Evolutionary conservation across 805 yeast species (phyloP), one percentile per base, ranked within the genome.

Genomic region (Wickerhamomyces sydowiorum): DNA sequence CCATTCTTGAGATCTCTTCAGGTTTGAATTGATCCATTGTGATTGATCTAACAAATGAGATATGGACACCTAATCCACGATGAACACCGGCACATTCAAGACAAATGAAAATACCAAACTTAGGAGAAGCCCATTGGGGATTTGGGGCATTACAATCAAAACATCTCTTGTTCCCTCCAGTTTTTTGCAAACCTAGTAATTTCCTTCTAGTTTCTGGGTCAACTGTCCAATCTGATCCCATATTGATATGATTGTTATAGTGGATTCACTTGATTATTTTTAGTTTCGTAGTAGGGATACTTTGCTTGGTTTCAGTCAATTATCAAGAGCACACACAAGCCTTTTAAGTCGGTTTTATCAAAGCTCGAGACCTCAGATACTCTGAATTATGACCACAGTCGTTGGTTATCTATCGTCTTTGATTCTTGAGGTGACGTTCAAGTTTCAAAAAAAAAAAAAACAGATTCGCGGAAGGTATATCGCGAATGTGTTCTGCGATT

Each of bases 111-210:
- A 93, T 86, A 46, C 99, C 99, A 66, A 91, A 89, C 64, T 93
- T 93, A 29, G 98, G 98, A 13, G 96, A 88, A 2, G 98, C 97
- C 99, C 99, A 93, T 64, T 93, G 99, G 9, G 99, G 99, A 61
- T 90, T 91, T 45, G 96, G 96, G 1, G 97, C 95, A 30, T 70
- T 73, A 65, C 99, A 93, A 62, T 93, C 99, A 62, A 88, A 84
- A 65, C 99, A 93, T 62, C 78, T 82, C 67, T 84, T 88, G 70
- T 89, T 88, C 13, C 71, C 82, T 22, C 91, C 95, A 37, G 71
- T 70, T 60, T 88, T 88, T 59, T 91, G 98, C 46, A 91, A 67
- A 34, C 80, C 80, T 51, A 79, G 56, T 32, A 86, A 71, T 60
- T 83, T 80, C 59, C 96, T 80, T 62, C 95, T 84, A 45, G 86